These are phyloP conservation scores for Hirsutella thompsonii DNA, from an alignment of 2,329 filamentous ascomycete species.

Conservation along the genomic window DNA sequence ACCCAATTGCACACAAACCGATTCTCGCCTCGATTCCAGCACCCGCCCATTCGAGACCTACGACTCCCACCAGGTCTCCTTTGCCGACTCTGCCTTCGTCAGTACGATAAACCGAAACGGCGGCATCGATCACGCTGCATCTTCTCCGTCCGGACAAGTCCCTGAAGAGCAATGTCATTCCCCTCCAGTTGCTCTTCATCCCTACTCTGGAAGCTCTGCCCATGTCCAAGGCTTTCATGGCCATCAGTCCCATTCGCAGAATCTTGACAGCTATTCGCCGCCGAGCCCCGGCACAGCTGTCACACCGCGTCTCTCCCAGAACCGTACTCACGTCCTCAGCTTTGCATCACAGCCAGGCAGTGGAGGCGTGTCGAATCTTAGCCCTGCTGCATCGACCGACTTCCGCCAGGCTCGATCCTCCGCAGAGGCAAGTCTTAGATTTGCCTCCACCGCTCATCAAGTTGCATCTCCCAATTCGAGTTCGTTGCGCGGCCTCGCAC, in stretches of 20 bases:
- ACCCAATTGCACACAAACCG: not conserved
- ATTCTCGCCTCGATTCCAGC: not conserved
- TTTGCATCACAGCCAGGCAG: not conserved
- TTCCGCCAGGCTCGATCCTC: not conserved
- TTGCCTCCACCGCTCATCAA: not conserved
- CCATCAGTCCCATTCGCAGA: not conserved
- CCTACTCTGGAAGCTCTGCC: not conserved
- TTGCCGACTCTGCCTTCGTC: not conserved
- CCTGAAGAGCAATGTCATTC: not conserved
- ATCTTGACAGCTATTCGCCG: not conserved
- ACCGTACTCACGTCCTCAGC: not conserved
- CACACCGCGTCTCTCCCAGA: not conserved
- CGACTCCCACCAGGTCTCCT: not conserved
- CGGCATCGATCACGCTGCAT: not conserved
- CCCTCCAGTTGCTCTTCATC: not conserved
- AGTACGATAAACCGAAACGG: not conserved
- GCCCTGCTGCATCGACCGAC: not conserved
- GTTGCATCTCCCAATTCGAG: not conserved
- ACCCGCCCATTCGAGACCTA: no score
- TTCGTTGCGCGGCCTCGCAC: not conserved
- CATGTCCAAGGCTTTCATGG: not conserved
- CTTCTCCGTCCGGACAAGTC: not conserved
- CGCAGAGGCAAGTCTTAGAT: not conserved
- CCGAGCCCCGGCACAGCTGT: not conserved
- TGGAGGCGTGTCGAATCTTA: not conserved